Conservation (phyloP, 2,329 filamentous ascomycete genomes). For the Penicillium sp. region DNA sequence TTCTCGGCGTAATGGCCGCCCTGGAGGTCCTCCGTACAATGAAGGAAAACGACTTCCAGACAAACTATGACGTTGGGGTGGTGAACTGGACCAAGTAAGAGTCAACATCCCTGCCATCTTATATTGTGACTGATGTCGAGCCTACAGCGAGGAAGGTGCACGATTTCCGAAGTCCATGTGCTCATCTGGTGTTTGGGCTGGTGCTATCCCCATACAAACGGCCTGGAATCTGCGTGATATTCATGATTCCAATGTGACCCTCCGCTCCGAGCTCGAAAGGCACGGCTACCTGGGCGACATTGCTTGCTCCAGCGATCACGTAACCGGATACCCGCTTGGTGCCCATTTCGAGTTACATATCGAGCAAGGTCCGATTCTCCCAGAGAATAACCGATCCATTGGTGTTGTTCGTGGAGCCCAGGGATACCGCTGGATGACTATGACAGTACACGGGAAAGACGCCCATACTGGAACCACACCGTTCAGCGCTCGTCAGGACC, state of each 20-base stretch:
- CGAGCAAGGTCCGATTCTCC: constrained; percentile 73
- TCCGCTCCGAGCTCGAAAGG: constrained; percentile 63
- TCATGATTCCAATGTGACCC: constrained; percentile 55
- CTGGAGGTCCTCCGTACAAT: constrained; percentile 69
- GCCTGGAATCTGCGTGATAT: constrained; percentile 63
- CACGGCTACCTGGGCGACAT: constrained; percentile 66
- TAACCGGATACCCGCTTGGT: constrained; percentile 58
- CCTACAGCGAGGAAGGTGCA: constrained; percentile 69
- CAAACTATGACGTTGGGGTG: constrained; percentile 66
- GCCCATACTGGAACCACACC: constrained; percentile 72
- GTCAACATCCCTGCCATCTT: constrained; percentile 36
- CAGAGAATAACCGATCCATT: constrained; percentile 60
- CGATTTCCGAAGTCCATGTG: constrained; percentile 74
- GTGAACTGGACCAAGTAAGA: constrained; percentile 62
- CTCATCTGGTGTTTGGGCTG: constrained; percentile 73
- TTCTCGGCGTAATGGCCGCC: constrained; percentile 68
- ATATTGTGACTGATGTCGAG: not conserved
- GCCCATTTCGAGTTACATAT: constrained; percentile 82
- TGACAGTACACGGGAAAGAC: constrained; percentile 65
- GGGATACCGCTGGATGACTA: constrained; percentile 68
- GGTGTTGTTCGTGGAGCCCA: constrained; percentile 69
- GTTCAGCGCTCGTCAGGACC: constrained; percentile 61
- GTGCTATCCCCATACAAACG: constrained; percentile 58
- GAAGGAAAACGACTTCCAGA: constrained; percentile 66
- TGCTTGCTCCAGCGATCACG: constrained; percentile 50